These are phyloP conservation scores for Aspergillus avenaceus DNA, from an alignment of 495 filamentous ascomycete genomes.

Conservation along the genomic window DNA sequence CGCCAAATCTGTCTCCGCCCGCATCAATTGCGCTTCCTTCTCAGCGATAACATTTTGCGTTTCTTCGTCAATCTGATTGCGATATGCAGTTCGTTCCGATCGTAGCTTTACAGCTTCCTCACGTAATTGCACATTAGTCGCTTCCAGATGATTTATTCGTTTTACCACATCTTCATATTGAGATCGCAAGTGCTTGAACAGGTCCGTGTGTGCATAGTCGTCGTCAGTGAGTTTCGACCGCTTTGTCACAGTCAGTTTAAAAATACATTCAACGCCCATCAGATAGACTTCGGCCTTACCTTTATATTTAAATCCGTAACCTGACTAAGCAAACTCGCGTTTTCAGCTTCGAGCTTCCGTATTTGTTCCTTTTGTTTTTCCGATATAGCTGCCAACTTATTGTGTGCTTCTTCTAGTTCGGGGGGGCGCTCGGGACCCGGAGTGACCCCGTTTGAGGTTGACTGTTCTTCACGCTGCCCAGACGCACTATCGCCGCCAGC, in stretches of 20 bases:
- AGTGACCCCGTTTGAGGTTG: slow-evolving; percentile 53
- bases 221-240: slow-evolving; percentile 77
- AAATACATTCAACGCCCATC: slow-evolving; percentile 1
- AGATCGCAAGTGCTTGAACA: slow-evolving; percentile 85
- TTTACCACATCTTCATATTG: slow-evolving; percentile 91
- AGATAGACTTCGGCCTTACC: slow-evolving; percentile 32
- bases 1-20: slow-evolving; percentile 78
- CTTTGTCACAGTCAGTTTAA: slow-evolving; percentile 25
- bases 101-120: slow-evolving; percentile 82
- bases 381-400: slow-evolving; percentile 67
- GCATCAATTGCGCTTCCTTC: slow-evolving; percentile 72
- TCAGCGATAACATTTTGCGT: slow-evolving; percentile 64
- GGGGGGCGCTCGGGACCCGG: slow-evolving; percentile 45
- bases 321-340: slow-evolving; percentile 72
- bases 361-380: slow-evolving; percentile 85
- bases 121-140: slow-evolving; percentile 76
- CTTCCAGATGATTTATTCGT: slow-evolving; percentile 86
- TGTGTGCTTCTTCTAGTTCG: slow-evolving; percentile 64
- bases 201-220: slow-evolving; percentile 85
- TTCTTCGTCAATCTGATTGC: slow-evolving; percentile 74
- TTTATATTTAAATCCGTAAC: slow-evolving; percentile 66
- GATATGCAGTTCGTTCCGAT: slow-evolving; percentile 78
- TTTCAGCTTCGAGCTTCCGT: slow-evolving; percentile 70
- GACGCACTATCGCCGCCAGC: slow-evolving; percentile 47
- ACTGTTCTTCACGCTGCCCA: slow-evolving; percentile 50